Evolutionary conservation across 768 basidiomycete species (phyloP).

Genomic region (Boletus fagicola): DNA sequence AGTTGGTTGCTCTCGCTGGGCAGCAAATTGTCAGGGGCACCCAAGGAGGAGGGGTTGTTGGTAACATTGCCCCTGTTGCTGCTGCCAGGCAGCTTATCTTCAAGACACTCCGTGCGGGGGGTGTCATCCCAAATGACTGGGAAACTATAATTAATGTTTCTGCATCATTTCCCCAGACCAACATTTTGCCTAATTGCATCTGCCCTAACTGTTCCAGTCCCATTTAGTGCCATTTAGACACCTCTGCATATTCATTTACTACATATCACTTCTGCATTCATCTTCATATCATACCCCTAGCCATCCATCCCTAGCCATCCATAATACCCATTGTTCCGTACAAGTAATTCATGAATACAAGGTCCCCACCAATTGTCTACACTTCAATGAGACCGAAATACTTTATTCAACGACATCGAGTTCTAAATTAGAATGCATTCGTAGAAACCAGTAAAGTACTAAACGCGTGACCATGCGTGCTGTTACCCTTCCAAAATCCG

Average conservation of each 20-base stretch:
- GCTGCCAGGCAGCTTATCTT: slow-evolving; percentile 50
- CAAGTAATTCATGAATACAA: not conserved
- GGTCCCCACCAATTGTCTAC: not conserved
- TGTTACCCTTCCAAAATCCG: slow-evolving; percentile 3
- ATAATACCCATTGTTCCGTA: not conserved
- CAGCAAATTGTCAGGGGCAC: slow-evolving; percentile 55
- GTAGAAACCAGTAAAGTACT: slow-evolving; percentile 6
- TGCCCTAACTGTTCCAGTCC: slow-evolving; percentile 47
- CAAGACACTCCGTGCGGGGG: slow-evolving; percentile 28
- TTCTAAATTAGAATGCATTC: slow-evolving; percentile 13
- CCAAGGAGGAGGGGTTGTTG: slow-evolving; percentile 43
- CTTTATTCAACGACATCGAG: not conserved
- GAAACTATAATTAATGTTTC: slow-evolving; percentile 27
- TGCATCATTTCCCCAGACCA: slow-evolving; percentile 22
- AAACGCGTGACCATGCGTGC: not conserved
- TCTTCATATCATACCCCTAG: not conserved
- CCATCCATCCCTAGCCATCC: not conserved
- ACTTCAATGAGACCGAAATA: not conserved
- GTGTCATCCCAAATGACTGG: slow-evolving; percentile 42
- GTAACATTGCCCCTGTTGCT: slow-evolving; percentile 49
- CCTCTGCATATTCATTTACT: not conserved
- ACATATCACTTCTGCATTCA: not conserved
- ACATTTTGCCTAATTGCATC: slow-evolving; percentile 29
- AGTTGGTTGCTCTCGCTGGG: slow-evolving; percentile 43
- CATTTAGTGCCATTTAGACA: slow-evolving; percentile 46